A percentile compares a stretch with the other conserved stretches of the same genome.
phyloP scores from a whole-genome alignment of 2,329 filamentous ascomycete species.

The Fusarium chuoi region DNA sequence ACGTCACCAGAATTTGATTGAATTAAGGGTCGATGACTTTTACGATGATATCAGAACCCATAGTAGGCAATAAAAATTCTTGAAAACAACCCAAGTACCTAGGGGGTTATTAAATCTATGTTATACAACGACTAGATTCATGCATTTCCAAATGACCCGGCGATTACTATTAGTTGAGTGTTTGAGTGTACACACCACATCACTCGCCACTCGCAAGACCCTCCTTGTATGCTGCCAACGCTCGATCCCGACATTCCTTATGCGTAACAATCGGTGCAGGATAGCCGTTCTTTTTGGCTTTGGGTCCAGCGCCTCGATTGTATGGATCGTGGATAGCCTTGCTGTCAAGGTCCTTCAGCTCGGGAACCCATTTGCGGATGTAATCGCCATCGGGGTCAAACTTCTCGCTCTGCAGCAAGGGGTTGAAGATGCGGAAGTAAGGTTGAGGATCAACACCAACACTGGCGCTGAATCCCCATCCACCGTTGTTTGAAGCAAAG shows the following conservation, averaged over 20 bases:
- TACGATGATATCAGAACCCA: not conserved
- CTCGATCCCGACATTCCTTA: slow-evolving; percentile 72
- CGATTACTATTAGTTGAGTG: not conserved
- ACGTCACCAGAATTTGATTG: not conserved
- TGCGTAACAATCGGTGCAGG: slow-evolving; percentile 81
- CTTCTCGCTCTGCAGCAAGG: slow-evolving; percentile 83
- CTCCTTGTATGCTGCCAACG: slow-evolving; percentile 76
- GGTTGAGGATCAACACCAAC: slow-evolving; percentile 87
- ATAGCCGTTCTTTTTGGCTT: slow-evolving; percentile 75
- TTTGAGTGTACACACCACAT: slow-evolving; percentile 20
- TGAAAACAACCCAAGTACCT: not conserved
- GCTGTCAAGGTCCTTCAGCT: slow-evolving; percentile 71
- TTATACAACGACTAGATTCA: not conserved
- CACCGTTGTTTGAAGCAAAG: slow-evolving; percentile 79
- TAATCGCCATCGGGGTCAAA: slow-evolving; percentile 84
- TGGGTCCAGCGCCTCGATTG: slow-evolving; percentile 66
- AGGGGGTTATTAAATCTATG: not conserved
- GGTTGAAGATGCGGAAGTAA: slow-evolving; percentile 93
- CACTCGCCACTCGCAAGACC: slow-evolving; percentile 45
- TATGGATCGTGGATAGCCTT: slow-evolving; percentile 87
- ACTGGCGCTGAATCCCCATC: slow-evolving; percentile 67
- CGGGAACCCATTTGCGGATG: slow-evolving; percentile 84
- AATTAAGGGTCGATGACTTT: not conserved
- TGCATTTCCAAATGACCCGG: not conserved
- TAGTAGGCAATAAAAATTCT: not conserved